Evolutionary conservation across 208 protist species (phyloP).

Genomic region (Crithidia sp.): DNA sequence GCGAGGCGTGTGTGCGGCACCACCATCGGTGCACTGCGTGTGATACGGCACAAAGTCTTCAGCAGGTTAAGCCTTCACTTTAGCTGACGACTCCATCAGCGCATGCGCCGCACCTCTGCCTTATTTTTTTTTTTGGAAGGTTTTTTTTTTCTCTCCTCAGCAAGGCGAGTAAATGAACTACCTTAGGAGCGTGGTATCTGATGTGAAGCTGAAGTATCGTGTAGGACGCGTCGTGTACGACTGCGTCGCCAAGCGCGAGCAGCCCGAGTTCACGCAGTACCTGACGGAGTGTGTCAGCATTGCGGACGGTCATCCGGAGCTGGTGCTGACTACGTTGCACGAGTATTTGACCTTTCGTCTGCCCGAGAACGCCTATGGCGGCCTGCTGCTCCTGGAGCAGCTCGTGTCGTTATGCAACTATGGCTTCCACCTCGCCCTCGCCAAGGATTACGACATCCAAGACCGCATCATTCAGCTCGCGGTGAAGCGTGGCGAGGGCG

Average conservation of each 20-base stretch:
- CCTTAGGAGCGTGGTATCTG: conserved; percentile 45
- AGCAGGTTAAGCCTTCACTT: no score
- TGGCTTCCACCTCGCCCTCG: conserved; percentile 75
- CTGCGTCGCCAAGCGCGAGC: conserved; percentile 30
- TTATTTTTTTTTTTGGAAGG: background rate
- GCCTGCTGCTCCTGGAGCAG: conserved; percentile 74
- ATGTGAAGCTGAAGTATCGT: conserved; percentile 61
- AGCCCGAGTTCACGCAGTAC: conserved; percentile 19
- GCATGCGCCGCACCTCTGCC: no score
- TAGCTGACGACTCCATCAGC: no score
- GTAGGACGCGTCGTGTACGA: conserved; percentile 48
- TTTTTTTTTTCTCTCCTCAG: background rate
- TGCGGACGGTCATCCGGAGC: conserved; percentile 57
- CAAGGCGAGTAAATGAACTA: conserved; percentile 63
- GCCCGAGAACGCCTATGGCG: conserved; percentile 42
- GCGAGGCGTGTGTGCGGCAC: no score
- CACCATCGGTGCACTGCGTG: no score
- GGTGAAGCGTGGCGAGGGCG: conserved; percentile 48
- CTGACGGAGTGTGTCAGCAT: conserved; percentile 56
- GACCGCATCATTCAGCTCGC: conserved; percentile 71
- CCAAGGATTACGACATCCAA: conserved; percentile 53
- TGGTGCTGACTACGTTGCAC: conserved; percentile 53
- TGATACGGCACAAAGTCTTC: no score
- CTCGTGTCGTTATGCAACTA: conserved; percentile 79
- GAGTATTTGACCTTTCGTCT: conserved; percentile 41